A percentile compares a stretch with the other conserved stretches of the same genome.
Conservation (phyloP, 768 basidiomycete genomes). For the Paxillus rubicundulus region DNA sequence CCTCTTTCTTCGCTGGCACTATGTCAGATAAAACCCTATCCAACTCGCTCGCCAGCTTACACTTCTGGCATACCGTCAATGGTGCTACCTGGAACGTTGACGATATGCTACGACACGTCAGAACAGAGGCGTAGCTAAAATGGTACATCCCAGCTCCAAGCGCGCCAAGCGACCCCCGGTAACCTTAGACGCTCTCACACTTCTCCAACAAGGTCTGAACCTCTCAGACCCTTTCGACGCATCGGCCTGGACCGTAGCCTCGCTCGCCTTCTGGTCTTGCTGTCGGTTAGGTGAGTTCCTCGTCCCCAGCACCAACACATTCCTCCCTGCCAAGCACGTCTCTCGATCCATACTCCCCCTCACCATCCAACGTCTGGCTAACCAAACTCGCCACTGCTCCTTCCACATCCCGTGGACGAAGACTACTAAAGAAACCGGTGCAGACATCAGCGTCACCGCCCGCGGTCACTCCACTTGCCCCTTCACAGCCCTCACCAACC, state of each 20-base stretch:
- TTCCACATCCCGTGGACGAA: constrained; percentile 39
- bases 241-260: neutral
- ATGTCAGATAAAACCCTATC: too few species aligned
- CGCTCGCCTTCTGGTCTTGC: neutral
- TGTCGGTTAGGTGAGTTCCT: neutral
- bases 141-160: neutral
- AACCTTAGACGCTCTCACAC: neutral
- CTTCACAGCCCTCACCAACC: too few species aligned
- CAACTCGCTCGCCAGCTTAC: too few species aligned
- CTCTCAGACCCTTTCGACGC: neutral
- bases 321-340: neutral
- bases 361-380: neutral
- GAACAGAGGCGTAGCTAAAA: neutral
- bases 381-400: constrained; percentile 8
- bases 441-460: neutral
- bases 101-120: neutral
- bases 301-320: neutral
- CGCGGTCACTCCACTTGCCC: too few species aligned
- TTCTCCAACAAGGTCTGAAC: neutral
- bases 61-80: too few species aligned
- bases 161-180: neutral
- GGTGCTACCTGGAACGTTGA: too few species aligned
- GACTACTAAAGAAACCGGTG: constrained; percentile 25
- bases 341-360: constrained; percentile 11
- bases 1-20: too few species aligned